A percentile compares a stretch with the other conserved stretches of the same genome.
phyloP scores from a whole-genome alignment of 306 rosid species.

The Styphnolobium japonicum region DNA sequence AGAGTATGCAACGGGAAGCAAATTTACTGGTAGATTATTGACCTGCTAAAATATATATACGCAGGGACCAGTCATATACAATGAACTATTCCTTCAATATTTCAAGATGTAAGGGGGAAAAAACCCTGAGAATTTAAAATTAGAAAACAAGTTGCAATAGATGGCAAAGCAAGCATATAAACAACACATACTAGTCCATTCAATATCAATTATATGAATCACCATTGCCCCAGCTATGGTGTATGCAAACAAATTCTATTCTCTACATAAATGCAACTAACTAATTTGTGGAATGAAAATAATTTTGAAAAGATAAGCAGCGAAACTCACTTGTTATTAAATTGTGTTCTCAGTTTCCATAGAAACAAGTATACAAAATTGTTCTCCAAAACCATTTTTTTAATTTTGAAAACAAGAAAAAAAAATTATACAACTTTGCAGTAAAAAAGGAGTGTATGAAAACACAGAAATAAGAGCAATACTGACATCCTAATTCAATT shows the following conservation, averaged over 20 bases:
- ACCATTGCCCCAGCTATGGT: not conserved
- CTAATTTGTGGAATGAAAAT: not conserved
- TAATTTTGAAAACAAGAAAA: not conserved
- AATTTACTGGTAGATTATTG: slow-evolving; percentile 77
- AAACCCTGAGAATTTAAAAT: not conserved
- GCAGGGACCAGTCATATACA: slow-evolving; percentile 24
- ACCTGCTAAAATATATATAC: slow-evolving; percentile 55
- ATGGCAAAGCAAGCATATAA: slow-evolving; percentile 7
- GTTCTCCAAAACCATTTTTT: slow-evolving; percentile 7
- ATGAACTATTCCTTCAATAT: slow-evolving; percentile 16
- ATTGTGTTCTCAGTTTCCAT: not conserved
- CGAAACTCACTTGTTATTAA: not conserved
- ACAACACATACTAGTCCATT: not conserved
- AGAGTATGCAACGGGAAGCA: slow-evolving; percentile 69
- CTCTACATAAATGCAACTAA: not conserved
- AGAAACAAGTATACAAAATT: not conserved
- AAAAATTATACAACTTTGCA: not conserved
- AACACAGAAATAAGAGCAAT: slow-evolving; percentile 4
- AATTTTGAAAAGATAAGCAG: not conserved
- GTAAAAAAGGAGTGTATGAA: not conserved
- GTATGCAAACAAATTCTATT: not conserved
- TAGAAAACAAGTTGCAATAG: not conserved
- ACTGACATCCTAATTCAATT: not conserved
- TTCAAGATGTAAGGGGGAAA: not conserved
- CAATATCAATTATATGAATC: not conserved